Conservation (phyloP, 2,329 filamentous ascomycete species). For the Cordyceps javanica region DNA sequence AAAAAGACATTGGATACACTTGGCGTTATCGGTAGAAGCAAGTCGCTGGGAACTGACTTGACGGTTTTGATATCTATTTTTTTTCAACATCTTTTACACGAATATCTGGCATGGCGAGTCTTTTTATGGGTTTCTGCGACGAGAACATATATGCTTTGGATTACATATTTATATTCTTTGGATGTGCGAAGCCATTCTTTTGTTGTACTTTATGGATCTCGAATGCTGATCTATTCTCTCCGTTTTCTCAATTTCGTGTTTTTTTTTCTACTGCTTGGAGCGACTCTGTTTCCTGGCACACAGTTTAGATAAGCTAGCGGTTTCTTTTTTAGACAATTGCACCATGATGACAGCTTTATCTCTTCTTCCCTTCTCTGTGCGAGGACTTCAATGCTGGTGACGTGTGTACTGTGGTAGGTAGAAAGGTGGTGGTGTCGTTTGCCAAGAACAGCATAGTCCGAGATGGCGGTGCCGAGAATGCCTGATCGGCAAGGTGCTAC, state of each 20-base stretch:
- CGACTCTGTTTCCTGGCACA: neutral
- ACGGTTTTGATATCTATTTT: slow-evolving; percentile 10
- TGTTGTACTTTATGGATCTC: neutral
- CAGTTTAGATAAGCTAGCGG: neutral
- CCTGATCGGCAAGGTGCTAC: slow-evolving; percentile 4
- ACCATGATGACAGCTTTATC: neutral
- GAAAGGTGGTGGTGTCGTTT: neutral
- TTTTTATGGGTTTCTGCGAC: neutral
- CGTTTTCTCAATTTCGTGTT: too few species aligned
- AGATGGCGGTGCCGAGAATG: slow-evolving; percentile 9
- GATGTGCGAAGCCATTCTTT: neutral
- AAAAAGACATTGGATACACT: slow-evolving; percentile 11
- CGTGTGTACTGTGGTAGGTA: too few species aligned
- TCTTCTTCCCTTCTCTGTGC: neutral
- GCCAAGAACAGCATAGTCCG: neutral
- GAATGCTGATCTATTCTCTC: neutral
- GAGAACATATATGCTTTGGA: slow-evolving; percentile 8
- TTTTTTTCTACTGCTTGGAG: neutral
- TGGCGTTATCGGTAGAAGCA: slow-evolving; percentile 8
- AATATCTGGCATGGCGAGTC: slow-evolving; percentile 10
- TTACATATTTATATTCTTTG: neutral
- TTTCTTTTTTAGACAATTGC: neutral
- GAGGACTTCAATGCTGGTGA: neutral
- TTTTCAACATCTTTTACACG: neutral
- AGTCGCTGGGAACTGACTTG: neutral